Conservation (phyloP, 2,329 filamentous ascomycete species). For the Sporothrix luriei region DNA sequence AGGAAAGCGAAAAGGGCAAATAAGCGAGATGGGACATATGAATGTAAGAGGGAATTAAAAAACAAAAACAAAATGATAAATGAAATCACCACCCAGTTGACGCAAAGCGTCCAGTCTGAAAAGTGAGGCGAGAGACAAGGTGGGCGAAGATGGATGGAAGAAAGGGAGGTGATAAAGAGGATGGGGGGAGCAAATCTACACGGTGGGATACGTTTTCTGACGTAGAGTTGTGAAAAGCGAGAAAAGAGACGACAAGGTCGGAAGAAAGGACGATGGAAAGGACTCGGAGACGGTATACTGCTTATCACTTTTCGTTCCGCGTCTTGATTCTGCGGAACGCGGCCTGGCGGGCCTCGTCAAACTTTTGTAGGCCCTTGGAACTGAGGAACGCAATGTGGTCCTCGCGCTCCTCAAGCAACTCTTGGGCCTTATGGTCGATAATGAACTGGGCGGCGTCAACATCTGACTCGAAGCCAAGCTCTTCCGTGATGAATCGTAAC, state of each 20-base stretch:
- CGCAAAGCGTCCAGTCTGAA: background rate
- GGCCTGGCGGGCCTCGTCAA: conserved; percentile 70
- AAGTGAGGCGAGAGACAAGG: background rate
- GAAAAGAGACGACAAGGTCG: conserved; percentile 13
- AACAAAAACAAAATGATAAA: background rate
- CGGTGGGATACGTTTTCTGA: background rate
- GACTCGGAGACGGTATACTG: background rate
- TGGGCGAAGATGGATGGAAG: background rate
- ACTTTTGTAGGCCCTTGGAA: conserved; percentile 70
- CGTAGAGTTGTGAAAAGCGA: background rate
- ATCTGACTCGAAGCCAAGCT: conserved; percentile 93
- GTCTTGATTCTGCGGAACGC: conserved; percentile 83
- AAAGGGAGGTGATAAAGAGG: background rate
- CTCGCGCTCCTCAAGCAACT: conserved; percentile 74
- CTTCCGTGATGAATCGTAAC: conserved; percentile 89
- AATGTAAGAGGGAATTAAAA: background rate
- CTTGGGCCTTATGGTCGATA: conserved; percentile 73
- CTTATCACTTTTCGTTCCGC: conserved; percentile 91
- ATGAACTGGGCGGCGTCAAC: conserved; percentile 89
- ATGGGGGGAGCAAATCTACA: background rate
- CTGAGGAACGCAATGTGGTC: conserved; percentile 73
- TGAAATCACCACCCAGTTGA: background rate
- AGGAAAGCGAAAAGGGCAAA: background rate
- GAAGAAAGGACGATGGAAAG: conserved; percentile 40
- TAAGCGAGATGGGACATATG: background rate